A percentile compares a stretch with the other conserved stretches of the same genome.
Conservation (phyloP, 225 moss, liverwort and hornwort genomes). For the Thuidium tamariscinum region DNA sequence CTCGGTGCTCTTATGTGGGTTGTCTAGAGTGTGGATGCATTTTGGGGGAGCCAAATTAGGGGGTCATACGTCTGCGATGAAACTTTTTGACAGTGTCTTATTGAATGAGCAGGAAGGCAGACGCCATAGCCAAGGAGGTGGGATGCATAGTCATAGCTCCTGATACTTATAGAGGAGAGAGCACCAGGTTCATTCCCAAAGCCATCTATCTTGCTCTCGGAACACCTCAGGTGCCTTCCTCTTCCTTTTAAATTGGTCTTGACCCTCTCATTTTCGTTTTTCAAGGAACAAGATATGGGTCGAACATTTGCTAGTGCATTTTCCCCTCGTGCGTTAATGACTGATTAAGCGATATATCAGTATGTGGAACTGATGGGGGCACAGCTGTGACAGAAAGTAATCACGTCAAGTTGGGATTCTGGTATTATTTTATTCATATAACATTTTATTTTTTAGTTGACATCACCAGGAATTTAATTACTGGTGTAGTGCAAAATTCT, state of each 20-base stretch:
- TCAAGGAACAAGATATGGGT: neutral
- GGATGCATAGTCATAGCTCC: constrained; percentile 44
- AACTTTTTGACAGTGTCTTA: neutral
- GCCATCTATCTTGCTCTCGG: constrained; percentile 30
- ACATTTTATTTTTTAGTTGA: neutral
- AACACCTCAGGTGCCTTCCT: constrained; percentile 23
- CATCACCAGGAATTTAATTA: neutral
- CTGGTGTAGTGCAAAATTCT: neutral
- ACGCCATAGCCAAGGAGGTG: constrained; percentile 37
- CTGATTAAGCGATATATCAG: neutral
- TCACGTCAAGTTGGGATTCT: neutral
- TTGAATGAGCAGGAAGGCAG: constrained; percentile 41
- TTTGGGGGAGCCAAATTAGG: neutral
- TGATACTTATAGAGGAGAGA: constrained; percentile 36
- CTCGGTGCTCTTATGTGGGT: neutral
- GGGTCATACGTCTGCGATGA: neutral
- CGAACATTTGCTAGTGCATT: neutral
- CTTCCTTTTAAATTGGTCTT: neutral
- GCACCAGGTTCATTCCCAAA: constrained; percentile 40
- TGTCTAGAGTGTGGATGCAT: neutral
- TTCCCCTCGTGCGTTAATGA: neutral
- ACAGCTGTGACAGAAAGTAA: neutral
- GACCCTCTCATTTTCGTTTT: neutral
- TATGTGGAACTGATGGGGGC: neutral
- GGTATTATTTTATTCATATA: neutral